Conservation (phyloP, 495 filamentous ascomycete genomes). For the Cladorrhinum samala region DNA sequence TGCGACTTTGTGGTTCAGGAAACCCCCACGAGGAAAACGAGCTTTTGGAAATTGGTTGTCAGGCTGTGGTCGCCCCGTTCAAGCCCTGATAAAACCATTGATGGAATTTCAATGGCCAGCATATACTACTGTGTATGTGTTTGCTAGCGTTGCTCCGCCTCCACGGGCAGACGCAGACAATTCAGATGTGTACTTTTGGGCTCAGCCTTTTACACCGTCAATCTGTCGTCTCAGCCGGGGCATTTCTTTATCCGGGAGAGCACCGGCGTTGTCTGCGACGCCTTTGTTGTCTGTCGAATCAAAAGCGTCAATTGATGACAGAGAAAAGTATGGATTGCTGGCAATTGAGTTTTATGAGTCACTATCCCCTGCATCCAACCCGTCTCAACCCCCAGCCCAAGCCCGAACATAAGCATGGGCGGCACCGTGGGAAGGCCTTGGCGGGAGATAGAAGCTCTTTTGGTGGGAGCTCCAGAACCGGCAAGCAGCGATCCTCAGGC, state of each 20-base stretch:
- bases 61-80: too few species aligned
- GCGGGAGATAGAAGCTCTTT: neutral
- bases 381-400: neutral
- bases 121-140: too few species aligned
- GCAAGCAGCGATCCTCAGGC: too few species aligned
- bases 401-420: neutral
- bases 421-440: neutral
- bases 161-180: neutral
- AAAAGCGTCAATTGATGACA: conserved; percentile 23
- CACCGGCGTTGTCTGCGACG: neutral
- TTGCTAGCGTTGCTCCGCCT: neutral
- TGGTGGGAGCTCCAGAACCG: too few species aligned
- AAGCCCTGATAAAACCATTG: too few species aligned
- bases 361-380: conserved; percentile 3
- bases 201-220: neutral
- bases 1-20: too few species aligned
- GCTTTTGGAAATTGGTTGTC: neutral
- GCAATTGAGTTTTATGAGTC: conserved; percentile 30
- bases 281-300: conserved; percentile 17
- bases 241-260: neutral
- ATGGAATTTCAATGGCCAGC: too few species aligned
- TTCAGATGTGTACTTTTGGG: neutral
- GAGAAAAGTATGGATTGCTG: neutral
- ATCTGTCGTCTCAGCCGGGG: too few species aligned
- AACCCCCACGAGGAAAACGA: too few species aligned